Percentiles rank a stretch among this genome's conserved stretches.
Conservation (phyloP, 352 stramenopile species). For the Thraustochytrium striatum region DNA sequence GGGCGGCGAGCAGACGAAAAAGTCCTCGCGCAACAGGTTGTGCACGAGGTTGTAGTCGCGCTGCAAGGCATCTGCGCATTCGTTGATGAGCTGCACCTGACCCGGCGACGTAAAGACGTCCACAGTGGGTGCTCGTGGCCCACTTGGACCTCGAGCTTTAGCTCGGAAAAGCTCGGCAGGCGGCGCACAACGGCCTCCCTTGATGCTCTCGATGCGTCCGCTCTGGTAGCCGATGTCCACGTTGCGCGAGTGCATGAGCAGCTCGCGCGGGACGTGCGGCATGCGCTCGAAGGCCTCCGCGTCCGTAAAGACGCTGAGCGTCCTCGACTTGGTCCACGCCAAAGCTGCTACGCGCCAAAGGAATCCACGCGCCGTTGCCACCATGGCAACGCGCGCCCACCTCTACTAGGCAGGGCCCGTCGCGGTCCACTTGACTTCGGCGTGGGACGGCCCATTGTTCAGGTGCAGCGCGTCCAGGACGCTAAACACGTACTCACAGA, state of each 20-base stretch:
- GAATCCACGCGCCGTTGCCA: slow-evolving; percentile 85
- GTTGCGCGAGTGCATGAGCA: slow-evolving; percentile 79
- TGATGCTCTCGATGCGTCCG: slow-evolving; percentile 79
- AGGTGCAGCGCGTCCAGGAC: slow-evolving; percentile 61
- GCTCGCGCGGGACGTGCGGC: slow-evolving; percentile 61
- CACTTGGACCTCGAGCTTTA: slow-evolving; percentile 76
- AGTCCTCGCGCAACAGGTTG: slow-evolving; percentile 58
- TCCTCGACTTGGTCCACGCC: slow-evolving; percentile 88
- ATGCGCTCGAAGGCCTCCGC: slow-evolving; percentile 61
- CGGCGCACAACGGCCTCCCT: slow-evolving; percentile 78
- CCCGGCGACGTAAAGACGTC: slow-evolving; percentile 90
- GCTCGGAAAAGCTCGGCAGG: slow-evolving; percentile 84
- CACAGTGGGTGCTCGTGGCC: slow-evolving; percentile 79
- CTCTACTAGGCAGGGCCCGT: slow-evolving; percentile 83
- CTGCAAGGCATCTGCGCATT: slow-evolving; percentile 73
- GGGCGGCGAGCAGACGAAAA: too few relatives aligned
- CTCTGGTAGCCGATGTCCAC: slow-evolving; percentile 86
- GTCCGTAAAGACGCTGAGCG: slow-evolving; percentile 73
- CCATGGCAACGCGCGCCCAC: slow-evolving; percentile 89
- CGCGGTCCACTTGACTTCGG: slow-evolving; percentile 63
- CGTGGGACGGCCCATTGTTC: slow-evolving; percentile 64
- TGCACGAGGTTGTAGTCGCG: slow-evolving; percentile 82
- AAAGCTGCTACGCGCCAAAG: slow-evolving; percentile 77
- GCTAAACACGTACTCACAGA: slow-evolving; percentile 58
- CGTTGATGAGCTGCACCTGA: slow-evolving; percentile 86